Evolutionary conservation across 2,329 filamentous ascomycete genomes (phyloP).

Genomic region (Aspergillus pseudoglaucus): DNA sequence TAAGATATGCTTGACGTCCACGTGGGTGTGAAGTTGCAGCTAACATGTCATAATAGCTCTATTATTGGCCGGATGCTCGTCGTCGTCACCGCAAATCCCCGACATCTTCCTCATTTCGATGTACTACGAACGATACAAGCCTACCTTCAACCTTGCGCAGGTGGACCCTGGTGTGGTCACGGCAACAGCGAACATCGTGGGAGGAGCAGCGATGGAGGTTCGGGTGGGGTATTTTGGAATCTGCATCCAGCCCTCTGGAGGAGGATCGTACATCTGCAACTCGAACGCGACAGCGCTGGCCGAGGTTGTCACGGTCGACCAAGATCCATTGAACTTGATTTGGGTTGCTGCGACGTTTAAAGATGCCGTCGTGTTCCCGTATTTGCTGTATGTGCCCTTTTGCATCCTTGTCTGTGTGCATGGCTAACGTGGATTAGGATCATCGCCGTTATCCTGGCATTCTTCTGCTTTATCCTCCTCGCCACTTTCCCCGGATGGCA

Average conservation of each 20-base stretch:
- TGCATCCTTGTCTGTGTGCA: background rate
- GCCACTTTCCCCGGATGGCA: slow-evolving; percentile 98
- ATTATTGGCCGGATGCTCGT: slow-evolving; percentile 90
- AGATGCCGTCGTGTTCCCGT: slow-evolving; percentile 96
- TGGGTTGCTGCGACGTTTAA: slow-evolving; percentile 98
- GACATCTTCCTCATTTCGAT: slow-evolving; percentile 97
- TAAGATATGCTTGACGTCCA: slow-evolving; percentile 45
- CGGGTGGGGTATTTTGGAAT: slow-evolving; percentile 98
- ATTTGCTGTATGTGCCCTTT: slow-evolving; percentile 67
- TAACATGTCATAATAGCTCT: slow-evolving; percentile 55
- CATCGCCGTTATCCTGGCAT: slow-evolving; percentile 94
- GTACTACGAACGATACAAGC: slow-evolving; percentile 85
- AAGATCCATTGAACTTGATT: slow-evolving; percentile 93
- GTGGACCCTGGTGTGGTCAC: slow-evolving; percentile 82
- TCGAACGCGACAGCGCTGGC: slow-evolving; percentile 94
- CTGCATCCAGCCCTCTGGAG: slow-evolving; percentile 77
- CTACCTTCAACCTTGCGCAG: slow-evolving; percentile 75
- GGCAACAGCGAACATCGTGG: slow-evolving; percentile 85
- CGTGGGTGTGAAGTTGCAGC: slow-evolving; percentile 10
- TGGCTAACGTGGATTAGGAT: slow-evolving; percentile 53
- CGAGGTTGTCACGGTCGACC: slow-evolving; percentile 79
- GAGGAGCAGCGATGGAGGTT: slow-evolving; percentile 74
- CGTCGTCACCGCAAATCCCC: slow-evolving; percentile 88
- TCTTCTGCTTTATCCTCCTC: slow-evolving; percentile 88
- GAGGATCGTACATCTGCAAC: slow-evolving; percentile 86